Base-by-base conservation (phyloP, 306 rosid species). In the Casuarina cunninghamiana region DNA sequence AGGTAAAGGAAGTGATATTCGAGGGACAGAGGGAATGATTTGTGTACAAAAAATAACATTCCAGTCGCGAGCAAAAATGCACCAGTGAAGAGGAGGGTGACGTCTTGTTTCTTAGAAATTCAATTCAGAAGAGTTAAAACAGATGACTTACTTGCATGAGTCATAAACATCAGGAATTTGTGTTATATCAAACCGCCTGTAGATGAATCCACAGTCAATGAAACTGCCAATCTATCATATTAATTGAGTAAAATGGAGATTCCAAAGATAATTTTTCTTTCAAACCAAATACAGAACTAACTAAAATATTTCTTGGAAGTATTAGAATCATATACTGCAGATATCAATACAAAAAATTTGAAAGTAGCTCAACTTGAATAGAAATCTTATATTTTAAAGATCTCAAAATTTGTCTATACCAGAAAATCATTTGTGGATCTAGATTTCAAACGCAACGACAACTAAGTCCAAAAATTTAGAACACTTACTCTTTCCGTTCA, bases 161-260 rank as follows among this genome's bases (percentile, higher is more conserved):
- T 95, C 99, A 81, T 95, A 95, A 77, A 95, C 91, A 83, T 93
- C 99, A 44, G 99, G 99, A 84, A 95, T 95, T 84, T 95, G 99
- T 55, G 99, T 86, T 75, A 95, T 78, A 84, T 95, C 97, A 69
- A 69, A 95, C 79, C 99, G 93, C 63, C 97, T 95, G 96, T 86
- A 89, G 80, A 76, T 19, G 82, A 80, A 86, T 42, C 44, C 61
- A 61, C 58, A 79, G 63, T 77, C 73, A 86, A 80, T 55, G 51
- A 17, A 75, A 71, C 39, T 67, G 38, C 50, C 54, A 73, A 69
- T 81, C 69, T 16, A 58, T 37, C 10, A 74, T 21, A 46, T 48
- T 65, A 5, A 49, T 49, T 4, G 53, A 77, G 5, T 72, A 42
- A 39, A 57, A 41, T 39, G 57, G 35, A 7, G 4, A 10, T 35